Conservation (phyloP, 2,329 filamentous ascomycete species). For the Colletotrichum graminicola region DNA sequence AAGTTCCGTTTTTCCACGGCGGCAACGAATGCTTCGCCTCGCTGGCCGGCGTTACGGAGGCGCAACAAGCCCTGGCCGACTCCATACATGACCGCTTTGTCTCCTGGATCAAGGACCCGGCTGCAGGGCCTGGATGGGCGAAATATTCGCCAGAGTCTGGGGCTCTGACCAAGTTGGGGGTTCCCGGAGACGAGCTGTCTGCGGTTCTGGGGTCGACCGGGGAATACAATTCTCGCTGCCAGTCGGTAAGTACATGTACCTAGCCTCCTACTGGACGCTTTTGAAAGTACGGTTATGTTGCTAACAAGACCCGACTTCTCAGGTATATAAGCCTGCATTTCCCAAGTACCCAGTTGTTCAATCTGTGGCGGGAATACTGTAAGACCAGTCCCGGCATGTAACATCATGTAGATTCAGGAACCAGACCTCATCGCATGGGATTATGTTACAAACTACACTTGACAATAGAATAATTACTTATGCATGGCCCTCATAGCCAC, state of each 20-base stretch:
- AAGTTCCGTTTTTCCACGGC: conserved; percentile 61
- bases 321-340: conserved; percentile 16
- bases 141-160: conserved; percentile 49
- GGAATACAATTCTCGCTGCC: conserved; percentile 52
- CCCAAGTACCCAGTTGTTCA: conserved; percentile 19
- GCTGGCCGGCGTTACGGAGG: conserved; percentile 50
- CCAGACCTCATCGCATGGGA: background rate
- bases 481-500: background rate
- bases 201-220: conserved; percentile 47
- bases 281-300: background rate
- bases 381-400: background rate
- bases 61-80: conserved; percentile 56
- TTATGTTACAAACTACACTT: background rate
- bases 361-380: conserved; percentile 3
- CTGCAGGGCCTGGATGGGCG: conserved; percentile 57
- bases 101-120: conserved; percentile 58
- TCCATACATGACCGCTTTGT: conserved; percentile 58
- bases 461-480: accelerated
- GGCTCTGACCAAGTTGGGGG: conserved; percentile 50
- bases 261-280: too few relatives aligned
- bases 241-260: conserved; percentile 42
- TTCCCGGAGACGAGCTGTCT: conserved; percentile 51
- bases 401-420: background rate
- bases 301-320: background rate
- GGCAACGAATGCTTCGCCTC: conserved; percentile 57